Conservation (phyloP, 306 rosid species). For the Cucumis hystrix region DNA sequence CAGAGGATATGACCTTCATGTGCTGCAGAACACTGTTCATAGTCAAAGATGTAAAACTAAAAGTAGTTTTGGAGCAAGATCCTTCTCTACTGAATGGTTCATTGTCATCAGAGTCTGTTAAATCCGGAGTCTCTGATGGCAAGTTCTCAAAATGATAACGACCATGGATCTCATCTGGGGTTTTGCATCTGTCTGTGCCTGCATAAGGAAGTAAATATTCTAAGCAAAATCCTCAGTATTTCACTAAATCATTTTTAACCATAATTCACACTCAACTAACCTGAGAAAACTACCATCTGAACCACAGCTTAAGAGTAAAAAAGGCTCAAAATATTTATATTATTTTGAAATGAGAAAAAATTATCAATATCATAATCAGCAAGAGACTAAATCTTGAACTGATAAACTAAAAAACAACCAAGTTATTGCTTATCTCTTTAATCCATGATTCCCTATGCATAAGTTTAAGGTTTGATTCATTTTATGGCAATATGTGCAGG, state of each 20-base stretch:
- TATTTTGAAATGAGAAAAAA: background rate
- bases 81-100: slow-evolving; percentile 19
- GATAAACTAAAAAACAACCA: background rate
- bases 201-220: background rate
- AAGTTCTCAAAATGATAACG: slow-evolving; percentile 20
- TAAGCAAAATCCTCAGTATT: background rate
- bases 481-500: background rate
- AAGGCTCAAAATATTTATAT: background rate
- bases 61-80: slow-evolving; percentile 15
- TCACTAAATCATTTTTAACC: background rate
- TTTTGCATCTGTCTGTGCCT: slow-evolving; percentile 22
- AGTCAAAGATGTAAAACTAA: slow-evolving; percentile 15
- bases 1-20: slow-evolving; percentile 31
- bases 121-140: slow-evolving; percentile 20
- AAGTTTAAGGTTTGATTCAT: background rate
- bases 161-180: slow-evolving; percentile 29
- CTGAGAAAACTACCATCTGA: background rate
- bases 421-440: background rate
- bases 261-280: background rate
- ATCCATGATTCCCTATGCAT: background rate
- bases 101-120: slow-evolving; percentile 28
- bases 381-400: background rate
- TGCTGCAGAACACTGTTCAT: slow-evolving; percentile 58
- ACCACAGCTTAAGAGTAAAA: background rate
- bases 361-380: background rate